phyloP scores from a whole-genome alignment of 495 filamentous ascomycete genomes.

The Xylaria flabelliformis region DNA sequence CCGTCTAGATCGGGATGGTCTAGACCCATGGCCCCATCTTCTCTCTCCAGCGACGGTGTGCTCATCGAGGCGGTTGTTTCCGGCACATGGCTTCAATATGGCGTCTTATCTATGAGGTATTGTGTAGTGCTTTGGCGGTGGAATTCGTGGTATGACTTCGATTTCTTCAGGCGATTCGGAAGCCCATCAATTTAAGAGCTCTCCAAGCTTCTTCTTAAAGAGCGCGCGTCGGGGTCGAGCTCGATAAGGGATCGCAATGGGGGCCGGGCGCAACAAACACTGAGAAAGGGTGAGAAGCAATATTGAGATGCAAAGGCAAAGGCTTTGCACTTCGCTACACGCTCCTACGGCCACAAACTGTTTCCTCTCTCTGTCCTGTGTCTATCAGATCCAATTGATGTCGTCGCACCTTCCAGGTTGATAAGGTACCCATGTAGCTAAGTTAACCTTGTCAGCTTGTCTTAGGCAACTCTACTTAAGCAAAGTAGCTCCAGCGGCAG shows the following conservation, averaged over 20 bases:
- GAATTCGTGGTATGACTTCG: slow-evolving; percentile 5
- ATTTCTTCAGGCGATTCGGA: neutral
- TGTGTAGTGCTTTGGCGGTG: neutral
- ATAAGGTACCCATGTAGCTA: neutral
- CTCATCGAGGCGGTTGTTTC: slow-evolving; percentile 52
- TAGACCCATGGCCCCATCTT: slow-evolving; percentile 55
- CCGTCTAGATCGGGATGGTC: slow-evolving; percentile 45
- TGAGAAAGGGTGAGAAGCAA: neutral
- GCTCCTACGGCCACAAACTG: neutral
- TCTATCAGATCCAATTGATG: slow-evolving; percentile 16
- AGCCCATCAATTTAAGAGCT: neutral
- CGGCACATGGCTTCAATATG: slow-evolving; percentile 46
- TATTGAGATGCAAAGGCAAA: neutral
- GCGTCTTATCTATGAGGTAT: neutral
- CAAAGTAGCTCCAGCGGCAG: neutral
- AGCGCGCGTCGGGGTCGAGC: slow-evolving; percentile 4
- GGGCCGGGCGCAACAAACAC: neutral
- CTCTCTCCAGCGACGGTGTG: slow-evolving; percentile 53
- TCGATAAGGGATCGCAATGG: neutral
- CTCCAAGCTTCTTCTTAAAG: slow-evolving; percentile 1
- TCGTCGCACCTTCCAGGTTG: slow-evolving; percentile 15
- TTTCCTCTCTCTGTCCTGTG: neutral
- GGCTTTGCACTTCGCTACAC: neutral
- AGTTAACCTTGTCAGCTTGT: neutral
- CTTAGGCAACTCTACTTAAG: neutral